These are phyloP conservation scores for Glycine soja DNA, from an alignment of 306 rosid genomes.

Conservation along the genomic window DNA sequence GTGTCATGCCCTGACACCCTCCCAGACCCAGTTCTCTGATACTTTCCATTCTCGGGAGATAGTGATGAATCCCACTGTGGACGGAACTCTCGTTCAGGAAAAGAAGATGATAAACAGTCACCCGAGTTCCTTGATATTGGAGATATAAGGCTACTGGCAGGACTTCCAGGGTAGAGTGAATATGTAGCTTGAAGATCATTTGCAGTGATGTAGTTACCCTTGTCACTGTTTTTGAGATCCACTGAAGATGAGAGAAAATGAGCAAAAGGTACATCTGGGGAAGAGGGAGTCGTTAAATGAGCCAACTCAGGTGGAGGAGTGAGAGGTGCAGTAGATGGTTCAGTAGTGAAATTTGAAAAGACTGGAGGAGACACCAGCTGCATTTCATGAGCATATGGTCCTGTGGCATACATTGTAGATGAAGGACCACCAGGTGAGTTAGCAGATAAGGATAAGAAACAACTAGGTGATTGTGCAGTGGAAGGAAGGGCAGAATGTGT, in stretches of 20 bases:
- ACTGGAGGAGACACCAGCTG: conserved; percentile 97
- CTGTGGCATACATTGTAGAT: conserved; percentile 85
- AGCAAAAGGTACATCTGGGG: conserved; percentile 98
- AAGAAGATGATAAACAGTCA: conserved; percentile 80
- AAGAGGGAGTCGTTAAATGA: conserved; percentile 96
- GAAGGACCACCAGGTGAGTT: conserved; percentile 99
- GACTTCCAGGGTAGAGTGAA: conserved; percentile 95
- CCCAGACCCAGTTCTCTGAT: conserved; percentile 74
- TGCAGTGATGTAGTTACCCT: conserved; percentile 71
- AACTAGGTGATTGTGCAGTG: conserved; percentile 88
- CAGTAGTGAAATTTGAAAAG: conserved; percentile 96
- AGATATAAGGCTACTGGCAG: conserved; percentile 79
- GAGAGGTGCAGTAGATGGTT: conserved; percentile 97
- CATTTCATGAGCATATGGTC: conserved; percentile 96
- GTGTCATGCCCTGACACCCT: conserved; percentile 76
- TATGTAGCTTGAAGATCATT: conserved; percentile 91
- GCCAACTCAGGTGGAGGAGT: conserved; percentile 99
- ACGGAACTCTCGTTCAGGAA: conserved; percentile 77
- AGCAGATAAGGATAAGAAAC: conserved; percentile 84
- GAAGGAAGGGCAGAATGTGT: conserved; percentile 96
- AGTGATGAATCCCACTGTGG: conserved; percentile 81
- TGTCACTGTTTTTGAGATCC: conserved; percentile 67
- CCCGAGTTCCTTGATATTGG: conserved; percentile 83
- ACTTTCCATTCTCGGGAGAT: conserved; percentile 74
- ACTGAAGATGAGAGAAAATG: conserved; percentile 86